Base-by-base conservation (phyloP, 306 rosid genomes). In the Prunus mira region DNA sequence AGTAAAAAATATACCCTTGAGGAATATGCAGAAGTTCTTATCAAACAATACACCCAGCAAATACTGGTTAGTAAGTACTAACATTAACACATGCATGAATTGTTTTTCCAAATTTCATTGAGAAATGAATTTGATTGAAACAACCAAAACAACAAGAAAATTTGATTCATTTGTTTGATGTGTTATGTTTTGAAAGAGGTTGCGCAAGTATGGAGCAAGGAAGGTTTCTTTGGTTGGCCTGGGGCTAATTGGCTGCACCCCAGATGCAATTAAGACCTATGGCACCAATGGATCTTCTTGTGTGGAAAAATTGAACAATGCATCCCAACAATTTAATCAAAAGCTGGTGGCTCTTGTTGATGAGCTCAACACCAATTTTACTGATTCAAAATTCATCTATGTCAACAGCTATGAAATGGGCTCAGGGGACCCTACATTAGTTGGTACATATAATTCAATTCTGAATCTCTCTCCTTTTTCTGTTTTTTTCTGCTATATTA, bases 211-310 rank as follows among this genome's bases (percentile, higher is more conserved):
- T 19, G 79, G 72, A 63, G 79, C 71, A 28, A 78, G 75, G 64
- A 60, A 71, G 62, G 65, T 50, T 30, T 7, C 75, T 6, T 20
- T 81, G 58, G 19, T 49, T 43, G 81, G 78, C 13, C 9, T 72
- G 20, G 81, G 82, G 49, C 58, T 25, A 32, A 49, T 82, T 24
- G 85, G 85, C 20, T 82, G 85, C 70, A 82, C 63, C 10, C 85
- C 85, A 30, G 50, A 13, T 65, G 92, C 88, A 79, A 58, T 73
- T 3, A 3, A 65, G 1, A n/a, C 8, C 12, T 87, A 64, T 73
- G 87, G 84, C 18, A 79, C 84, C 68, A 61, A 57, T 9, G 88
- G 86, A 5, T 58, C 84, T 38, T 3, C 60, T 18, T 93, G 98
- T 75, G 90, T 83, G 5, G 71, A 82, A 0, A 27, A 51, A 2